Percentiles rank a stretch among this genome's conserved stretches.
Evolutionary conservation across 768 basidiomycete genomes (phyloP).

Genomic region (Leucosporidium scottii): DNA sequence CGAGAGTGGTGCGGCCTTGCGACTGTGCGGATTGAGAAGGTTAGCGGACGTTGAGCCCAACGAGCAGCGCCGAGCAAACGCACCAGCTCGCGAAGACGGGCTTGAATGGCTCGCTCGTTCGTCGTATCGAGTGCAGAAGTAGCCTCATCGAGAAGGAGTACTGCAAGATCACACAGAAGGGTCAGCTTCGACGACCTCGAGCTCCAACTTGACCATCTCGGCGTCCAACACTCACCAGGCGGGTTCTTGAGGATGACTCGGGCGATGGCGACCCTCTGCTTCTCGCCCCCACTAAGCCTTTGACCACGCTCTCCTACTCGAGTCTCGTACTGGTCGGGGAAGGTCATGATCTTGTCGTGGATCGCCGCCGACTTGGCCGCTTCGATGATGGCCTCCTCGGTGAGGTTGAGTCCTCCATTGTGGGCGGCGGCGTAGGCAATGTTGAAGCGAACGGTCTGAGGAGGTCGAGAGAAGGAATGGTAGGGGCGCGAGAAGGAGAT

Average conservation of each 20-base stretch:
- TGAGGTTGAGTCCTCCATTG: slow-evolving; percentile 54
- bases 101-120: slow-evolving; percentile 84
- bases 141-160: slow-evolving; percentile 30
- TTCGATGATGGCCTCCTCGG: slow-evolving; percentile 64
- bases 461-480: too few relatives aligned
- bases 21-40: slow-evolving; percentile 50
- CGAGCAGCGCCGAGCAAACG: slow-evolving; percentile 57
- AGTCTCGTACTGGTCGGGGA: slow-evolving; percentile 78
- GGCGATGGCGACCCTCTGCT: slow-evolving; percentile 56
- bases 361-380: slow-evolving; percentile 78
- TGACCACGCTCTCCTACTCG: slow-evolving; percentile 83
- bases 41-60: slow-evolving; percentile 68
- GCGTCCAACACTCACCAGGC: not conserved
- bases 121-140: slow-evolving; percentile 70
- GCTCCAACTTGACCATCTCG: too few relatives aligned
- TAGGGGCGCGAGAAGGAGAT: slow-evolving; percentile 1
- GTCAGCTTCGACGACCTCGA: slow-evolving; percentile 6
- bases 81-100: slow-evolving; percentile 71
- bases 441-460: slow-evolving; percentile 32
- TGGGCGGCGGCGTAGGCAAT: slow-evolving; percentile 54
- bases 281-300: slow-evolving; percentile 73
- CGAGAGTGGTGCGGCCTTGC: slow-evolving; percentile 23
- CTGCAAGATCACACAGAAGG: not conserved
- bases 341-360: slow-evolving; percentile 73
- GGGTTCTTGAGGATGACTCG: slow-evolving; percentile 80